A percentile compares a stretch with the other conserved stretches of the same genome.
Conservation (phyloP, 352 stramenopile genomes). For the Phytophthora lateralis region DNA sequence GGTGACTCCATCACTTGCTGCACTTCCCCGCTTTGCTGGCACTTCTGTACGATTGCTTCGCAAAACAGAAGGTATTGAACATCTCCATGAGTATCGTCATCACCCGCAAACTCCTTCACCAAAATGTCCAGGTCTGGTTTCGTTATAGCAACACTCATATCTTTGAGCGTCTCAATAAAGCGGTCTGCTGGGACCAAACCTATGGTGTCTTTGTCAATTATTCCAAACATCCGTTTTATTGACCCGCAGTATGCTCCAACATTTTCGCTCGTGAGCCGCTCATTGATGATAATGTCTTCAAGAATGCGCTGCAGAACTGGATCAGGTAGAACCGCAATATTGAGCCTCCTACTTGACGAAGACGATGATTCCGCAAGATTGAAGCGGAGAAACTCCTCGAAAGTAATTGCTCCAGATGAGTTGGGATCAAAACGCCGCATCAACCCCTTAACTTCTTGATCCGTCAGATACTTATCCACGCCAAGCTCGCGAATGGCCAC, state of each 20-base stretch:
- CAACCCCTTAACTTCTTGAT: constrained; percentile 82
- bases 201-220: constrained; percentile 76
- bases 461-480: constrained; percentile 70
- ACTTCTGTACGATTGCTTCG: constrained; percentile 55
- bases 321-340: constrained; percentile 28
- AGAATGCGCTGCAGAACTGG: constrained; percentile 50
- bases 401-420: constrained; percentile 66
- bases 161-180: constrained; percentile 65
- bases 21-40: constrained; percentile 41
- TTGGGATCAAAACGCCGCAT: constrained; percentile 82
- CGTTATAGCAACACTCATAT: constrained; percentile 59
- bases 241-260: constrained; percentile 62
- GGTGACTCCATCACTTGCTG: constrained; percentile 27
- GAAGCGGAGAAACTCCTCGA: constrained; percentile 80
- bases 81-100: constrained; percentile 29
- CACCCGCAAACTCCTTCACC: constrained; percentile 46
- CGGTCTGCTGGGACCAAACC: constrained; percentile 47
- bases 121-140: constrained; percentile 49
- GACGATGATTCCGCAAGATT: constrained; percentile 70
- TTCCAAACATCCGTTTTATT: constrained; percentile 81
- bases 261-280: constrained; percentile 50
- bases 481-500: constrained; percentile 67
- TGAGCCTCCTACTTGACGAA: constrained; percentile 44
- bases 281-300: constrained; percentile 51
- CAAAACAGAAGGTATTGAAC: constrained; percentile 67